Evolutionary conservation across 169 alveolate species (phyloP).

Genomic region (Plasmodium ovale): DNA sequence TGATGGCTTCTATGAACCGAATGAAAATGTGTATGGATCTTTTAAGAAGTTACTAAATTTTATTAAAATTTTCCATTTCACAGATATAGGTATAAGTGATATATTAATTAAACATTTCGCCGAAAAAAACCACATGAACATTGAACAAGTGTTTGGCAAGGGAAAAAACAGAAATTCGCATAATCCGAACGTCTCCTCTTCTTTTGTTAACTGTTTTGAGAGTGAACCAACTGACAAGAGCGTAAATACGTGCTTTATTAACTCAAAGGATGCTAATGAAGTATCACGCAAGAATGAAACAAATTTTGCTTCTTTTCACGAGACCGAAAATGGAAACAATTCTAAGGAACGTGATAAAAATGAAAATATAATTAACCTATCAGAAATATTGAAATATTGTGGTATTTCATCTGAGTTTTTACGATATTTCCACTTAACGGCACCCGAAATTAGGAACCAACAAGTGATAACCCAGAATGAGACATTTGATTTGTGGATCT

Average conservation of each 20-base stretch:
- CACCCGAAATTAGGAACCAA: slow-evolving; percentile 75
- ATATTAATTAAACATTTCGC: slow-evolving; percentile 13
- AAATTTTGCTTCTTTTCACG: not conserved
- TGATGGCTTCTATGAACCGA: slow-evolving; percentile 75
- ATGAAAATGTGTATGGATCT: slow-evolving; percentile 22
- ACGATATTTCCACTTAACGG: slow-evolving; percentile 27
- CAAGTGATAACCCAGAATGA: slow-evolving; percentile 81
- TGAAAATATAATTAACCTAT: slow-evolving; percentile 31
- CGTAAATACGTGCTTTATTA: not conserved
- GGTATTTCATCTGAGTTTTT: slow-evolving; percentile 65
- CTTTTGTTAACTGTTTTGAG: slow-evolving; percentile 33
- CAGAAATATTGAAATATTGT: slow-evolving; percentile 42
- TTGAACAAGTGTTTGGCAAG: slow-evolving; percentile 4
- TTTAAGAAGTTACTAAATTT: slow-evolving; percentile 75
- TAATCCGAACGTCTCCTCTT: not conserved
- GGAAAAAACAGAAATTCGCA: not conserved
- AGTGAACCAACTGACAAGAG: not conserved
- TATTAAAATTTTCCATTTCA: slow-evolving; percentile 74
- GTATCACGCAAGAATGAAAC: not conserved
- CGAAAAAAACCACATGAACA: slow-evolving; percentile 9
- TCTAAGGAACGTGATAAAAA: slow-evolving; percentile 3
- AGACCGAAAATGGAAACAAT: not conserved
- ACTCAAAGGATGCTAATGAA: not conserved
- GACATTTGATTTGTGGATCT: slow-evolving; percentile 80
- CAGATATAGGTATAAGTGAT: slow-evolving; percentile 77